Base-by-base conservation (phyloP, 2,329 filamentous ascomycete genomes). In the Beauveria medogensis region DNA sequence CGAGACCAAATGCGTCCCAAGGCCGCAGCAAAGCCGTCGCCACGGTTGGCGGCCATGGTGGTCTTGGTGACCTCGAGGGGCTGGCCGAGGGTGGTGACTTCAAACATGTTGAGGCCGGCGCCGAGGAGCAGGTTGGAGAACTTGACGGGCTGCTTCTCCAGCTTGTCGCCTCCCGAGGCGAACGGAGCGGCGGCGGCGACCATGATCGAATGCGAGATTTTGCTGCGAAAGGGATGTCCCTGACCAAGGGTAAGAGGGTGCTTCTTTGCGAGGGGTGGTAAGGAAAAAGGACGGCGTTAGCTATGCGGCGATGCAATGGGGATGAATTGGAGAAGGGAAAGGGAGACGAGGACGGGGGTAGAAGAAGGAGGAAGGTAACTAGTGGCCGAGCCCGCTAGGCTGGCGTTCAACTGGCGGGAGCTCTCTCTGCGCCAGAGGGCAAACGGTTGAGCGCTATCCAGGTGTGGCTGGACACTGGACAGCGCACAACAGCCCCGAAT, bases 141-240 rank as follows among this genome's bases (percentile, higher is more conserved):
- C 86, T 97, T 97, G 85, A 99, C 85, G 68, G 94, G 94, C 86
- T 97, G 97, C 90, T 97, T 97, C 88, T 97, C 92, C 75, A 95
- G 80, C 77, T 75, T 79, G 65, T 75, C 73, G 61, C 73, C 72
- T 66, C 77, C 76, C 69, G 74, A 71, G 65, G 75, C 68, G 73
- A 75, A 79, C 76, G 74, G 79, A 77, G 76, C 77, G 69, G 82
- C 74, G 71, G 80, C 78, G 72, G 82, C 78, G 76, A 85, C 85
- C 85, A 89, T 79, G 77, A 51, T 74, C 73, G 72, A 72, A 76
- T 52, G 46, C 24, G 47, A 24, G n/a, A 24, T 37, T 57, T 80
- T 78, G 78, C 78, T 78, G 70, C 76, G 73, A 69, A 72, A 67
- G 75, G 74, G 82, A 78, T 84, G 87, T 89, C 90, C 93, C 92